A percentile compares a stretch with the other conserved stretches of the same genome.
These are phyloP conservation scores for Backusella psychrophila DNA, from an alignment of 192 early-diverging fungal species.

Conservation along the genomic window DNA sequence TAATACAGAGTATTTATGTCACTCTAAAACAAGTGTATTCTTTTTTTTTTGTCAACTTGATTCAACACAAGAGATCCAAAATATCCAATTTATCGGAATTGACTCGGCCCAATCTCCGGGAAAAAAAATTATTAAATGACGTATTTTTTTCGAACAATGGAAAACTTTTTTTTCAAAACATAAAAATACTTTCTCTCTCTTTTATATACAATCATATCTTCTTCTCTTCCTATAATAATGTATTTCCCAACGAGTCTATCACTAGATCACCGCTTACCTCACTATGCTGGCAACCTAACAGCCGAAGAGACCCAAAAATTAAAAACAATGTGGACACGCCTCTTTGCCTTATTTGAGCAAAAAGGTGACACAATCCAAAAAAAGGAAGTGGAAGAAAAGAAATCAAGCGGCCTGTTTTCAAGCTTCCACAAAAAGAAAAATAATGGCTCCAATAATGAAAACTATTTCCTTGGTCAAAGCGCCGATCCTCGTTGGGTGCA, in stretches of 20 bases:
- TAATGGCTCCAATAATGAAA: not conserved
- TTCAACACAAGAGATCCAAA: too few relatives aligned
- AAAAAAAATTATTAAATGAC: not conserved
- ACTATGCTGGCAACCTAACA: conserved; percentile 35
- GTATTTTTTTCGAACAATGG: not conserved
- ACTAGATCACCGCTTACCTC: not conserved
- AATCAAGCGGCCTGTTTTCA: not conserved
- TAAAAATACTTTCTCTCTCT: too few relatives aligned
- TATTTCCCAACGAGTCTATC: not conserved
- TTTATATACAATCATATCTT: not conserved
- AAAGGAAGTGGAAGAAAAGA: not conserved
- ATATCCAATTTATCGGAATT: too few relatives aligned
- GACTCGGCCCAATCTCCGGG: not conserved
- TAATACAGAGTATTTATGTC: too few relatives aligned
- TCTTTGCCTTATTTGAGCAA: conserved; percentile 44
- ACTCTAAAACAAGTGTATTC: too few relatives aligned
- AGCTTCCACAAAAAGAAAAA: conserved; percentile 8
- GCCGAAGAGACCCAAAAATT: conserved; percentile 42
- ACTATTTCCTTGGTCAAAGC: not conserved
- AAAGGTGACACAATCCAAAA: not conserved
- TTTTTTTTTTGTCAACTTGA: too few relatives aligned
- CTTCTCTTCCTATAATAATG: not conserved
- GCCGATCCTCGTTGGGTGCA: not conserved
- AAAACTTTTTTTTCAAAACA: not conserved
- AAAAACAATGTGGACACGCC: conserved; percentile 43